phyloP scores from a whole-genome alignment of 352 stramenopile genomes.

The Plasmopara viticola region DNA sequence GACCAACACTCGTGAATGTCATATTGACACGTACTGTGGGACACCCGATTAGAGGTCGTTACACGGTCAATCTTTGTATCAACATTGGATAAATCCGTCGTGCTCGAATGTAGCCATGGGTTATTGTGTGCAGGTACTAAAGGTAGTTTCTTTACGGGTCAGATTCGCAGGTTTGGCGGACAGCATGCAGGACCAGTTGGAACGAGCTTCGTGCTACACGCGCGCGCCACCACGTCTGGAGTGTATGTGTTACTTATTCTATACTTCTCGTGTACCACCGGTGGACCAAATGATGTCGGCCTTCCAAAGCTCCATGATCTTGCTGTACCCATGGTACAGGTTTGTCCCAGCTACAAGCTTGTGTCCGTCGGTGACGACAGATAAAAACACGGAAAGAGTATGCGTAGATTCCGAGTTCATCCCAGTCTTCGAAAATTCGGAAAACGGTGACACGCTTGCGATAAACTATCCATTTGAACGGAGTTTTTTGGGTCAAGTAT shows the following conservation, averaged over 20 bases:
- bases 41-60: no score
- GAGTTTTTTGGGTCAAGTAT: constrained; percentile 30
- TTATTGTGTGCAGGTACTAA: no score
- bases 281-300: constrained; percentile 38
- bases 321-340: constrained; percentile 43
- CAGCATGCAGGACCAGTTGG: constrained; percentile 48
- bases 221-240: constrained; percentile 56
- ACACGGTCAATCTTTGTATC: no score
- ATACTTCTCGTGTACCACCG: constrained; percentile 68
- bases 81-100: no score
- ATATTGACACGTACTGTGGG: no score
- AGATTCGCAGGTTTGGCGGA: constrained; percentile 57
- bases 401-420: constrained; percentile 48
- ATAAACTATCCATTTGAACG: constrained; percentile 52
- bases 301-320: constrained; percentile 40
- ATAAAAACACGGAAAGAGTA: constrained; percentile 60
- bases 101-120: no score
- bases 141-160: no score
- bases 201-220: constrained; percentile 51
- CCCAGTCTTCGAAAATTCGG: constrained; percentile 61
- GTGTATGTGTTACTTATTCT: constrained; percentile 31
- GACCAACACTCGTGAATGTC: no score
- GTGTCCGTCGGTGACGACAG: constrained; percentile 70
- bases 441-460: constrained; percentile 20
- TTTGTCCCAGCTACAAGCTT: constrained; percentile 57